Evolutionary conservation across 495 filamentous ascomycete genomes (phyloP).

Genomic region (Letharia columbiana): DNA sequence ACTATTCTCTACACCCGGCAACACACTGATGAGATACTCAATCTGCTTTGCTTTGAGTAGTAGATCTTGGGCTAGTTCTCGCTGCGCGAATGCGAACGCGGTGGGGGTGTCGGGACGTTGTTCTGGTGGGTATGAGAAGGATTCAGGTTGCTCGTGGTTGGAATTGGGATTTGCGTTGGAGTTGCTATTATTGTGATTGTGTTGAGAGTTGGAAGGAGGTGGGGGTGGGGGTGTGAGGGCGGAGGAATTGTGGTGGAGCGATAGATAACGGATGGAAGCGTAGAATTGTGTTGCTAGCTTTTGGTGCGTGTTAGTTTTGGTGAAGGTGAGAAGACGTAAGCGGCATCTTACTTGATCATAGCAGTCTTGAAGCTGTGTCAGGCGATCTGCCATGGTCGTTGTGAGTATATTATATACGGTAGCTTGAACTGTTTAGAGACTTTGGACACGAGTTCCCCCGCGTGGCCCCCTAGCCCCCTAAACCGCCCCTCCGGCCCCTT

Average conservation of each 20-base stretch:
- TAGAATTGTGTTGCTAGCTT: slow-evolving; percentile 88
- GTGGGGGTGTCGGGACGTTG: slow-evolving; percentile 52
- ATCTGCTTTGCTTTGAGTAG: slow-evolving; percentile 92
- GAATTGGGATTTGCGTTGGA: slow-evolving; percentile 37
- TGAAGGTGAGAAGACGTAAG: neutral
- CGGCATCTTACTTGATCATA: slow-evolving; percentile 64
- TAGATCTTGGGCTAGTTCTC: slow-evolving; percentile 78
- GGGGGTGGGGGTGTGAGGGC: slow-evolving; percentile 48
- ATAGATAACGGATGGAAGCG: slow-evolving; percentile 73
- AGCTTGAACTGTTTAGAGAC: neutral
- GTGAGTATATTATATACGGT: too few species aligned
- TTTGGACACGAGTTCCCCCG: too few species aligned
- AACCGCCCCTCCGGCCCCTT: too few species aligned
- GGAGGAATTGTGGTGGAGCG: slow-evolving; percentile 68
- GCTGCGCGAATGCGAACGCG: slow-evolving; percentile 59
- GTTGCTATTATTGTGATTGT: neutral
- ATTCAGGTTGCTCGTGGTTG: slow-evolving; percentile 32
- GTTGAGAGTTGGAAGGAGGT: neutral
- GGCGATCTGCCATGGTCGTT: slow-evolving; percentile 66
- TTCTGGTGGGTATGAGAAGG: slow-evolving; percentile 19
- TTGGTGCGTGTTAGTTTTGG: slow-evolving; percentile 13
- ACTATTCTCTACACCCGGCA: slow-evolving; percentile 83
- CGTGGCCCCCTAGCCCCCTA: too few species aligned
- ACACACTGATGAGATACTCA: slow-evolving; percentile 67
- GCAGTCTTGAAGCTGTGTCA: slow-evolving; percentile 92